Evolutionary conservation across 2,329 filamentous ascomycete species (phyloP).

Genomic region (Diaporthe capsici): DNA sequence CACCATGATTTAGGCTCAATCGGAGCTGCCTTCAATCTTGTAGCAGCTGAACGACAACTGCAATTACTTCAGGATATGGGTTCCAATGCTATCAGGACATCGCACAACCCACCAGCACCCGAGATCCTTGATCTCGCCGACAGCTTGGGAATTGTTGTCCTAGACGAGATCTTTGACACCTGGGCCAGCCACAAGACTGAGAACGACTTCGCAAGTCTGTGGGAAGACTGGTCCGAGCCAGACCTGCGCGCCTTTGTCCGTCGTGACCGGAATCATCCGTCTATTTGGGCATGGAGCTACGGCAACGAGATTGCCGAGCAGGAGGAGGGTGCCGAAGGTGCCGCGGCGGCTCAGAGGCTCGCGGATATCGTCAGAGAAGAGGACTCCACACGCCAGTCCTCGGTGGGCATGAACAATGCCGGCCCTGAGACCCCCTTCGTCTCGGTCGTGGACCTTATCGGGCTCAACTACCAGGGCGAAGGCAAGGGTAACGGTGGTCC

Average conservation of each 20-base stretch:
- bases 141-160: constrained; percentile 62
- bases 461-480: constrained; percentile 70
- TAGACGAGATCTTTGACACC: constrained; percentile 68
- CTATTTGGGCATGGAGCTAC: constrained; percentile 65
- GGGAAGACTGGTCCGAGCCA: constrained; percentile 66
- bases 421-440: constrained; percentile 56
- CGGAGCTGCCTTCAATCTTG: constrained; percentile 64
- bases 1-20: constrained; percentile 67
- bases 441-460: constrained; percentile 59
- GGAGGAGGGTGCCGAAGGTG: constrained; percentile 48
- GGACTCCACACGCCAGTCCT: constrained; percentile 61
- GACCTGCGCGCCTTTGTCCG: constrained; percentile 65
- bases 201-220: constrained; percentile 67
- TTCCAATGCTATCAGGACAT: constrained; percentile 63
- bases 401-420: constrained; percentile 63
- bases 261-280: constrained; percentile 69
- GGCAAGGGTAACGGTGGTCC: constrained; percentile 53
- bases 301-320: constrained; percentile 69
- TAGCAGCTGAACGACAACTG: constrained; percentile 63
- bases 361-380: constrained; percentile 60
- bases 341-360: constrained; percentile 52
- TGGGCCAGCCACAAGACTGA: constrained; percentile 60
- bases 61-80: constrained; percentile 66
- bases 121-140: constrained; percentile 66
- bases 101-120: constrained; percentile 67